A percentile compares a stretch with the other conserved stretches of the same genome.
These are phyloP conservation scores for Pleurotus tuoliensis DNA, from an alignment of 768 basidiomycete genomes.

Conservation along the genomic window DNA sequence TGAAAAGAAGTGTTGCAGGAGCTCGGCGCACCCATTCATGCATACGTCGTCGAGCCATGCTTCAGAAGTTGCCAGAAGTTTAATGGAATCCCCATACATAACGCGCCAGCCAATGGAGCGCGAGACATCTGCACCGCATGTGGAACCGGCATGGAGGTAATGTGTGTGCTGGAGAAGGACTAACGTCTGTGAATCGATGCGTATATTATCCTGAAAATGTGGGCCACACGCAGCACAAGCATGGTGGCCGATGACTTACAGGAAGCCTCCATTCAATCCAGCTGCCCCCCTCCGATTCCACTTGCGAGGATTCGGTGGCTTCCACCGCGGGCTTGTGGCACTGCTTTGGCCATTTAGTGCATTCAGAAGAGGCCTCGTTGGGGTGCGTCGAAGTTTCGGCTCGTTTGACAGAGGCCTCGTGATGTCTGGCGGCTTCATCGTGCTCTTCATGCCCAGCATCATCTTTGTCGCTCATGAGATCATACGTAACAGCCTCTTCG, in stretches of 20 bases:
- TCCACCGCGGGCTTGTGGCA: no score
- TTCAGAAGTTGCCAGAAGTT: neutral
- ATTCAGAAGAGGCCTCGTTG: no score
- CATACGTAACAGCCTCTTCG: no score
- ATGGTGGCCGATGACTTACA: neutral
- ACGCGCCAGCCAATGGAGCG: conserved; percentile 7
- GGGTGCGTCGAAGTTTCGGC: no score
- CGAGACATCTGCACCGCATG: neutral
- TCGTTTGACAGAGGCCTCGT: no score
- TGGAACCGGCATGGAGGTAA: neutral
- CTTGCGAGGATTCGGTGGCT: no score
- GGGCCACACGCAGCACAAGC: neutral
- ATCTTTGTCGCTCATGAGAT: no score
- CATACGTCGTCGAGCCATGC: conserved; percentile 19
- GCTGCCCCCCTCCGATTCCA: no score
- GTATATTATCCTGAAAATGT: neutral
- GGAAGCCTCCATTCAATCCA: neutral
- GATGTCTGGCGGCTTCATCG: no score
- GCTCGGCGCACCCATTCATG: conserved; percentile 20
- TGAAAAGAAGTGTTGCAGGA: no score
- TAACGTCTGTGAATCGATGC: neutral
- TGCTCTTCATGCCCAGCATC: no score
- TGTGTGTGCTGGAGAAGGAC: neutral
- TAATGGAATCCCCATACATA: conserved; percentile 10
- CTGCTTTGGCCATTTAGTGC: no score